phyloP scores from a whole-genome alignment of 768 basidiomycete species.

The Boletales sp. region DNA sequence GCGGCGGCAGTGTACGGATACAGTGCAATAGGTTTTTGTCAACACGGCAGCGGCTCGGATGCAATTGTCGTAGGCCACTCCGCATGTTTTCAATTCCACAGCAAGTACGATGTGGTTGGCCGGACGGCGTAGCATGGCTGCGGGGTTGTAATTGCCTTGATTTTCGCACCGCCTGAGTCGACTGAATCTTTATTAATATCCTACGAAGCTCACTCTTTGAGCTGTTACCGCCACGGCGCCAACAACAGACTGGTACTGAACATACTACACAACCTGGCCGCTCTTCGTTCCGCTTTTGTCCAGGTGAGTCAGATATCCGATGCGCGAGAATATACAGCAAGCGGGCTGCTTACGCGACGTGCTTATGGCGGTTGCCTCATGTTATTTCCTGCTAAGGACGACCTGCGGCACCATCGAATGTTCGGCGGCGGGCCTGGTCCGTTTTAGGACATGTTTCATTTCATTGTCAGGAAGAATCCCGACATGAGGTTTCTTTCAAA shows the following conservation, averaged over 20 bases:
- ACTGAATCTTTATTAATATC: too few species aligned
- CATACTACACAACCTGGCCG: too few species aligned
- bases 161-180: neutral
- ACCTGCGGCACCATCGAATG: neutral
- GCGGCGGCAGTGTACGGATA: too few species aligned
- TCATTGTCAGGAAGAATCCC: neutral
- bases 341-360: neutral
- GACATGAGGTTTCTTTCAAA: slow-evolving; percentile 4
- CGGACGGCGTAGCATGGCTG: neutral
- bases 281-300: too few species aligned
- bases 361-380: slow-evolving; percentile 1
- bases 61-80: too few species aligned
- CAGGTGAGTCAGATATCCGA: too few species aligned
- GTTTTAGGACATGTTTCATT: neutral
- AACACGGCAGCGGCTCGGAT: too few species aligned
- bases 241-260: too few species aligned
- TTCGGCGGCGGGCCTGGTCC: slow-evolving; percentile 7
- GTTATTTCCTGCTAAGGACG: neutral
- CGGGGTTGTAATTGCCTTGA: neutral
- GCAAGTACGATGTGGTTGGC: neutral
- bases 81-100: neutral
- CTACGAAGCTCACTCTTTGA: too few species aligned
- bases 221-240: too few species aligned
- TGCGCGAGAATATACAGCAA: slow-evolving; percentile 21
- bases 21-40: too few species aligned